These are phyloP conservation scores for Podaxis sp. DNA, from an alignment of 768 basidiomycete species.

Conservation along the genomic window DNA sequence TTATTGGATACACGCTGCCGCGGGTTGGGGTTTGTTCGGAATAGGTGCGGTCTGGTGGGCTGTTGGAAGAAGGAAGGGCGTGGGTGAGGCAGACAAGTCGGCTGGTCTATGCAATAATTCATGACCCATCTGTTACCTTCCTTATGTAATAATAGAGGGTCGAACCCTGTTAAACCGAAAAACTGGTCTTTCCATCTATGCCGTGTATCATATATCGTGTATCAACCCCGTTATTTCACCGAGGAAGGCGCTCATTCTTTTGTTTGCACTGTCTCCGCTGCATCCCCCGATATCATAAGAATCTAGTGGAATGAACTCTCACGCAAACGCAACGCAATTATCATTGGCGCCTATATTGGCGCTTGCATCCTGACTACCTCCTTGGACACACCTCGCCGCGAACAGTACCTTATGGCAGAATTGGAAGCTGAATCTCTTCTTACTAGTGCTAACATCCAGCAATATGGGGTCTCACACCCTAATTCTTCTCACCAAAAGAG, in stretches of 20 bases:
- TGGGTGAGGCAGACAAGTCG: background rate
- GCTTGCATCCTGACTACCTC: background rate
- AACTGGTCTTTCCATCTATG: no score
- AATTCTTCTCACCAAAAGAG: background rate
- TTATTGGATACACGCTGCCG: conserved; percentile 51
- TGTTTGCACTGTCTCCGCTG: background rate
- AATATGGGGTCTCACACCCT: background rate
- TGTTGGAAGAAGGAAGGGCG: conserved; percentile 5
- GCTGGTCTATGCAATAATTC: background rate
- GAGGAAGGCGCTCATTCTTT: background rate
- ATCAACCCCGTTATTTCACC: background rate
- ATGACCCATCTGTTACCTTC: background rate
- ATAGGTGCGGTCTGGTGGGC: conserved; percentile 41
- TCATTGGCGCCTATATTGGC: no score
- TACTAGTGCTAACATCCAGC: background rate
- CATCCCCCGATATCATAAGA: background rate
- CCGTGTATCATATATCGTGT: no score
- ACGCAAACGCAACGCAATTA: background rate
- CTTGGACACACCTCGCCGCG: background rate
- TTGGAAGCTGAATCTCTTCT: background rate
- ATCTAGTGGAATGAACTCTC: background rate
- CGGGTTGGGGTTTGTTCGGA: conserved; percentile 38
- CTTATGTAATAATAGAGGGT: no score
- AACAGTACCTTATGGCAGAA: background rate
- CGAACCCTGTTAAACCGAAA: no score